Base-by-base conservation (phyloP, 148 eudicot species). In the Diospyros lotus region DNA sequence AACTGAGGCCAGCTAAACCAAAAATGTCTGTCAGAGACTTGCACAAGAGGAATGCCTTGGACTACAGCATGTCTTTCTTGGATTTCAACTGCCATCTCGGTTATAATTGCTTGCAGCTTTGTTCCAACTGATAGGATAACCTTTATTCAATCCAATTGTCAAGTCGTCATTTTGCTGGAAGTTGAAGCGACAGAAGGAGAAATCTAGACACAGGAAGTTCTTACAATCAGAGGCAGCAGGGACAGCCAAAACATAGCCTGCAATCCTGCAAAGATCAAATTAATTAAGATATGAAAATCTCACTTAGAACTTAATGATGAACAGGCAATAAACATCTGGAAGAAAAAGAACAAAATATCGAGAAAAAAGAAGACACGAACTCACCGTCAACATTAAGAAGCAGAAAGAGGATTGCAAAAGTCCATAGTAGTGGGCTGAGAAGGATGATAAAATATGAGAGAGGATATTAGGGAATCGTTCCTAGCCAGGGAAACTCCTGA, bases 1-100 rank as follows among this genome's bases (percentile, higher is more conserved):
- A 94, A 79, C 41, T 79, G 84, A 41, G 98, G 98, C 90, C 85
- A 76, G 52, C 81, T 63, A 82, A 94, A 92, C 98, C 98, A 94
- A 73, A 94, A 94, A 79, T 92, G 84, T 48, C 76, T 73, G 76
- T 94, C 97, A 9, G 97, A 90, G 75, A 93, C 91, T 86, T 94
- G 94, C 15, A 92, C 96, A 62, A 94, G 82, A 73, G 98, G 98
- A 74, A 92, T 94, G 75, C 98, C 98, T 77, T 92, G 97, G 39
- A 94, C 89, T 2, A 94, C 96, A 11, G 94, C 93, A 78, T 94
- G 98, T 69, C 87, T 88, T 76, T 94, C 98, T 55, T 84, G 81
- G 58, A 94, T 92, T 83, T 94, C 97, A 40, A 94, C 86, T 6
- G 98, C 97, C 98, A 94, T 94, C 64, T 58, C 79, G 53, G 96